Percentiles rank a stretch among this genome's conserved stretches.
These are phyloP conservation scores for Sherardia arvensis DNA, from an alignment of 257 asterid species.

Conservation along the genomic window DNA sequence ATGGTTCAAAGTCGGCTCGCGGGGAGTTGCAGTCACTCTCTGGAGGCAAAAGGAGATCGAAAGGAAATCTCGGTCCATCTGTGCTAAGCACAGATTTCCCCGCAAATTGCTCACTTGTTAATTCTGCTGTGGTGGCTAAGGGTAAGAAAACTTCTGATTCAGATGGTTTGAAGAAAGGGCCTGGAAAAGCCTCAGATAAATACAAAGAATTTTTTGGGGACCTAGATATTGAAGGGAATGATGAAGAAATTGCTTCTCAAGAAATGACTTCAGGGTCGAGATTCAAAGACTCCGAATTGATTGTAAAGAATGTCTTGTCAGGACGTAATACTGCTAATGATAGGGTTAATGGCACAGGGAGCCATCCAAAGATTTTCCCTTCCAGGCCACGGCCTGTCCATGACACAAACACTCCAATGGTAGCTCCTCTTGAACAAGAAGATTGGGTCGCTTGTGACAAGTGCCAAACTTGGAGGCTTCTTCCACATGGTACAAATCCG, in stretches of 20 bases:
- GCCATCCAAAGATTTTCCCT: conserved; percentile 28
- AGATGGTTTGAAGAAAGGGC: conserved; percentile 40
- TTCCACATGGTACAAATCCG: conserved; percentile 86
- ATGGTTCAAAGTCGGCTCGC: conserved; percentile 29
- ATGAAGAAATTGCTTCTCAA: conserved; percentile 49
- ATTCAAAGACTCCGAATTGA: conserved; percentile 35
- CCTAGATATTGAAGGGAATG: conserved; percentile 54
- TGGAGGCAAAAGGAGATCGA: conserved; percentile 43
- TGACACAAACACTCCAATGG: conserved; percentile 41
- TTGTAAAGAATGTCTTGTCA: conserved; percentile 27
- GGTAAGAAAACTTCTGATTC: conserved; percentile 38
- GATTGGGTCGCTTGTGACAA: conserved; percentile 90
- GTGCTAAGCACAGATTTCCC: conserved; percentile 25
- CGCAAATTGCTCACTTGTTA: conserved; percentile 33
- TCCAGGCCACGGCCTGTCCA: conserved; percentile 37
- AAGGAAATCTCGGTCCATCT: conserved; percentile 28
- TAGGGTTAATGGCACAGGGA: conserved; percentile 27
- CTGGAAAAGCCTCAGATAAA: conserved; percentile 43
- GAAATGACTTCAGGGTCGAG: conserved; percentile 36
- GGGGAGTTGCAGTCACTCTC: conserved; percentile 35
- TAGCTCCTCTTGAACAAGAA: conserved; percentile 58
- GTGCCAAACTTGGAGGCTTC: conserved; percentile 84
- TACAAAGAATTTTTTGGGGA: conserved; percentile 78
- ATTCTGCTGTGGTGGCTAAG: conserved; percentile 39
- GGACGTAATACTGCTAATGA: conserved; percentile 38